A percentile compares a stretch with the other conserved stretches of the same genome.
Conservation (phyloP, 1,139 yeast genomes). For the Candida frijolesensis region DNA sequence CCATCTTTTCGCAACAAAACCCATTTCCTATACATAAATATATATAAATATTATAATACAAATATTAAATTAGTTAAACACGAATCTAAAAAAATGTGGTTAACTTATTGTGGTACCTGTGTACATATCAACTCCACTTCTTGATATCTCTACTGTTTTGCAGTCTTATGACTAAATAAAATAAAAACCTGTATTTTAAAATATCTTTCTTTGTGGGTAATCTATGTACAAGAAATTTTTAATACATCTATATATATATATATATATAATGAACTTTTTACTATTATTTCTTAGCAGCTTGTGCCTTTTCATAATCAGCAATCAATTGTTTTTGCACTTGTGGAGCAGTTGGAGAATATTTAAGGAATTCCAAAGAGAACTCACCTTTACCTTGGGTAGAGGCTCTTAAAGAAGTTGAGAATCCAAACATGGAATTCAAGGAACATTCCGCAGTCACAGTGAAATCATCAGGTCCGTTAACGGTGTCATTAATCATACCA, state of each 20-base stretch:
- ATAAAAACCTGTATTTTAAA: background rate
- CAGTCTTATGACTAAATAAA: no score
- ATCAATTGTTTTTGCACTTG: constrained; percentile 90
- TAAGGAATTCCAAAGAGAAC: constrained; percentile 90
- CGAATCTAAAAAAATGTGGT: background rate
- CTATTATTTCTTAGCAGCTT: constrained; percentile 24
- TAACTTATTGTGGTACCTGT: background rate
- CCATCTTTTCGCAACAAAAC: background rate
- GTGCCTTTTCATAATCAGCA: constrained; percentile 66
- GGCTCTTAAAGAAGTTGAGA: constrained; percentile 93
- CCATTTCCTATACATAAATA: constrained; percentile 4
- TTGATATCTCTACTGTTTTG: background rate
- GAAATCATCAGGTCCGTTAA: constrained; percentile 92
- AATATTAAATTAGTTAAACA: constrained; percentile 3
- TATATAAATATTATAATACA: constrained; percentile 9
- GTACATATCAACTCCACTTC: no score
- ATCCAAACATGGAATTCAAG: constrained; percentile 92
- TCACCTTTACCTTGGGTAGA: constrained; percentile 99
- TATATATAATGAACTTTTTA: constrained; percentile 4
- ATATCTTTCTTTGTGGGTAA: background rate
- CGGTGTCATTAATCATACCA: constrained; percentile 92
- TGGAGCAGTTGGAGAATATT: constrained; percentile 88
- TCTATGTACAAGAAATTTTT: constrained; percentile 2
- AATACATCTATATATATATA: background rate
- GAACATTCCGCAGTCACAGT: constrained; percentile 94